Evolutionary conservation across 2,329 filamentous ascomycete species (phyloP).

Genomic region (Chlorencoelia australis): DNA sequence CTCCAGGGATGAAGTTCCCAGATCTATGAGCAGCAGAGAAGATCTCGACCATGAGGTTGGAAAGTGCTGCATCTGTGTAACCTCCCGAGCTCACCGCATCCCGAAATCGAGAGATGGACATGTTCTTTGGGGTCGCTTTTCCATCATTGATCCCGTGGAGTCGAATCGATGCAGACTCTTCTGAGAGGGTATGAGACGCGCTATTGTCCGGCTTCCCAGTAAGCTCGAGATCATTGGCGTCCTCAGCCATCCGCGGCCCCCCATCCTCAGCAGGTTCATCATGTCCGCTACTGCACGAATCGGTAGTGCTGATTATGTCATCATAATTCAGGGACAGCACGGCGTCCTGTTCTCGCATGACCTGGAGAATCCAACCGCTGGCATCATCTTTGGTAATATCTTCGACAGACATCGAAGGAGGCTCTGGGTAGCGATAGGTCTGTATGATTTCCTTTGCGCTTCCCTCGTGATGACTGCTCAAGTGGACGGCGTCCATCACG

Average conservation of each 20-base stretch:
- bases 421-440: not conserved
- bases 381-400: not conserved
- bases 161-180: constrained; percentile 2
- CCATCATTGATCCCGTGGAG: constrained; percentile 6
- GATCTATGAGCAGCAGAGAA: constrained; percentile 1
- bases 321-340: not conserved
- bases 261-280: not conserved
- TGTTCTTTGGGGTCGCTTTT: constrained; percentile 27
- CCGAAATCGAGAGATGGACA: constrained; percentile 35
- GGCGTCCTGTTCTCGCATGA: constrained; percentile 2
- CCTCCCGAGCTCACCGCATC: constrained; percentile 7
- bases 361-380: constrained; percentile 1
- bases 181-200: not conserved
- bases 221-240: not conserved
- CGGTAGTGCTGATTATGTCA: constrained; percentile 1
- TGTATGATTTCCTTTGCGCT: not conserved
- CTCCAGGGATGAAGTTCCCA: constrained; percentile 3
- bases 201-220: not conserved
- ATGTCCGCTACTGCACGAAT: not conserved
- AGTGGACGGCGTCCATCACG: not conserved
- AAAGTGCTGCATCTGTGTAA: constrained; percentile 1
- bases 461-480: not conserved
- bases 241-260: constrained; percentile 1
- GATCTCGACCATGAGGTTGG: not conserved
- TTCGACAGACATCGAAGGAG: not conserved